phyloP scores from a whole-genome alignment of 768 basidiomycete genomes.

The Dictyophora rubrovolvata region DNA sequence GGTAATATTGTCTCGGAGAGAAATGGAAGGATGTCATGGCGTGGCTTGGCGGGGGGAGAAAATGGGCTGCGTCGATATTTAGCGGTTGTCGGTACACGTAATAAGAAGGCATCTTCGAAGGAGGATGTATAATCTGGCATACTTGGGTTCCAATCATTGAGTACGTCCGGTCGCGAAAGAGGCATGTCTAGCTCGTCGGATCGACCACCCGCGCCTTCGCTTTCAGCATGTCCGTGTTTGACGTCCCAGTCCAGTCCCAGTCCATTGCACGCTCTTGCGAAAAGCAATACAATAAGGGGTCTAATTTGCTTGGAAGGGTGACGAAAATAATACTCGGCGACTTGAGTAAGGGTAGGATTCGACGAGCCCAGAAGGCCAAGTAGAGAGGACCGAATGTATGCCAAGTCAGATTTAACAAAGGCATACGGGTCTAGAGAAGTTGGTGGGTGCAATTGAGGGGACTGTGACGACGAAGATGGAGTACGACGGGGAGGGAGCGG shows the following conservation, averaged over 20 bases:
- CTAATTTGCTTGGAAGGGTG: conserved; percentile 86
- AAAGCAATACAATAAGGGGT: conserved; percentile 80
- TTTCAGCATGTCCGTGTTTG: conserved; percentile 50
- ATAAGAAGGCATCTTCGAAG: conserved; percentile 40
- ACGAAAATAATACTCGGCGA: conserved; percentile 88
- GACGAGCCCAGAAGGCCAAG: conserved; percentile 76
- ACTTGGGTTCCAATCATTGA: conserved; percentile 85
- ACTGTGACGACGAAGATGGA: neutral
- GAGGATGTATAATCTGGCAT: conserved; percentile 72
- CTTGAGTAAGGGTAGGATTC: conserved; percentile 76
- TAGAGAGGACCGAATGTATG: conserved; percentile 58
- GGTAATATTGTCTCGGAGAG: conserved; percentile 49
- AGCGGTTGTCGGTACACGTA: conserved; percentile 37
- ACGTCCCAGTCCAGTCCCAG: conserved; percentile 55
- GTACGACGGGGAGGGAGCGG: neutral
- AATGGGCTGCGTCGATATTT: conserved; percentile 24
- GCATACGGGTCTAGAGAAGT: conserved; percentile 45
- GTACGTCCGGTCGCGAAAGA: conserved; percentile 66
- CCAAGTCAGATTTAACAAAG: conserved; percentile 65
- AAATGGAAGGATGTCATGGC: conserved; percentile 16
- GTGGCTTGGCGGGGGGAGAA: conserved; percentile 25
- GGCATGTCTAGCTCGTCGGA: conserved; percentile 64
- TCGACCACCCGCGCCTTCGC: conserved; percentile 44
- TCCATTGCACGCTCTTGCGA: conserved; percentile 89
- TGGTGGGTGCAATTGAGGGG: neutral